Base-by-base conservation (phyloP, 2,329 filamentous ascomycete species). In the Thelonectria rubi region DNA sequence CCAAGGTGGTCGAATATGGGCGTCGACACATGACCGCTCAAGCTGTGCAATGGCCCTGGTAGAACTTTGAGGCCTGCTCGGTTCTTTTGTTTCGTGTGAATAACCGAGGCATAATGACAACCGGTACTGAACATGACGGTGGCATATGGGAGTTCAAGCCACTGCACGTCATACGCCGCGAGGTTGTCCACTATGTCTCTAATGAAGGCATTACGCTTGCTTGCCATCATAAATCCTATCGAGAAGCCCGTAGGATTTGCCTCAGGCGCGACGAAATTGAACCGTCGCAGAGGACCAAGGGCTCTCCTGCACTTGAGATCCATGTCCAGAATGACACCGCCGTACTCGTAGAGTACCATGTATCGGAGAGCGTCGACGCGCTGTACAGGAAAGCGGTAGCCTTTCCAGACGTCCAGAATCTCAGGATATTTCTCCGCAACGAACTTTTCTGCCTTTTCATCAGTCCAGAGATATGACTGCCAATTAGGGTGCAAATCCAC, bases 121-220 rank as follows among this genome's bases (percentile, higher is more conserved):
- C 47, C 47, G 1, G 47, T 34, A 20, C 47, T 49, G n/a, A 49
- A 37, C 47, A 49, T 49, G 47, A 49, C 47, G 3, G 47, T 49
- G 15, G 30, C 26, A 11, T 49, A 49, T 2, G 47, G 47, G 3
- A 49, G 47, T 9, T 9, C 26, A 18, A 49, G 26, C 47, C 47
- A 49, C 5, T 49, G 21, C 9, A 6, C 9, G n/a, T 48, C n/a
- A 18, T 48, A 48, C 7, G 12, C 5, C 15, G 21, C 3, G 21
- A 48, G 46, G 21, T 48, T 49, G 2, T 20, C 3, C 30, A 49
- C 26, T 5, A 49, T 2, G 3, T 20, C n/a, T 9, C 47, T n/a
- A 6, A 49, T 10, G 10, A 49, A 49, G 2, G 5, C 17, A 8
- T 49, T 49, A 3, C 21, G 26, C n/a, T 49, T 34, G 47, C 47